A percentile compares a stretch with the other conserved stretches of the same genome.
Evolutionary conservation across 345 rosid genomes (phyloP).

Genomic region (Rhodomyrtus tomentosa): DNA sequence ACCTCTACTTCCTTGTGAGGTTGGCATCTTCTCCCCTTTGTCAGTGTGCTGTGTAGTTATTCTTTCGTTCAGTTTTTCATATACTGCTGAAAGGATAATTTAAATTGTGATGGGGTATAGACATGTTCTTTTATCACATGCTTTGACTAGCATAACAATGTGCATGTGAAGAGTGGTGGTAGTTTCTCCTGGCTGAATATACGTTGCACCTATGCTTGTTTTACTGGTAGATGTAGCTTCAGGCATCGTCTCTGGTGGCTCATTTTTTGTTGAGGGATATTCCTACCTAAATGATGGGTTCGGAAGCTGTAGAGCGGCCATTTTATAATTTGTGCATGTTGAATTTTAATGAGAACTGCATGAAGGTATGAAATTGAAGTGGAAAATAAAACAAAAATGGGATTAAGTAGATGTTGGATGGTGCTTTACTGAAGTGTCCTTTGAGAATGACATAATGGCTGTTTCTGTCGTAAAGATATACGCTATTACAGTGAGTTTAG

Average conservation of each 20-base stretch:
- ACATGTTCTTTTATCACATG: neutral
- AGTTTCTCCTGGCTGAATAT: neutral
- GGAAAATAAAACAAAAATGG: neutral
- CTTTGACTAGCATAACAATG: neutral
- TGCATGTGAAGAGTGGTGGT: neutral
- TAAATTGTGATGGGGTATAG: neutral
- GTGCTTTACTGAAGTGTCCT: neutral
- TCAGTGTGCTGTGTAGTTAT: neutral
- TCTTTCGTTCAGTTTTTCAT: neutral
- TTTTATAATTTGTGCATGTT: neutral
- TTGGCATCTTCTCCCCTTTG: constrained; percentile 12
- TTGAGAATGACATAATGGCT: neutral
- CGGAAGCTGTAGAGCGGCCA: neutral
- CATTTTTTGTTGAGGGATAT: neutral
- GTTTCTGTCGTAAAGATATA: neutral
- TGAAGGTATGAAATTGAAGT: neutral
- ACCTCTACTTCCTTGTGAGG: constrained; percentile 86
- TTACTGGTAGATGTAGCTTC: neutral
- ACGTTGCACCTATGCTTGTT: neutral
- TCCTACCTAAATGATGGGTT: neutral
- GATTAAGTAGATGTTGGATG: neutral
- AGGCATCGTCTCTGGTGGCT: neutral
- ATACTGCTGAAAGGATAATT: neutral
- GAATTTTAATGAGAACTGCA: neutral
- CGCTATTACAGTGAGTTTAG: neutral